Conservation (phyloP, 2,329 filamentous ascomycete species). For the Sporothrix protearum region DNA sequence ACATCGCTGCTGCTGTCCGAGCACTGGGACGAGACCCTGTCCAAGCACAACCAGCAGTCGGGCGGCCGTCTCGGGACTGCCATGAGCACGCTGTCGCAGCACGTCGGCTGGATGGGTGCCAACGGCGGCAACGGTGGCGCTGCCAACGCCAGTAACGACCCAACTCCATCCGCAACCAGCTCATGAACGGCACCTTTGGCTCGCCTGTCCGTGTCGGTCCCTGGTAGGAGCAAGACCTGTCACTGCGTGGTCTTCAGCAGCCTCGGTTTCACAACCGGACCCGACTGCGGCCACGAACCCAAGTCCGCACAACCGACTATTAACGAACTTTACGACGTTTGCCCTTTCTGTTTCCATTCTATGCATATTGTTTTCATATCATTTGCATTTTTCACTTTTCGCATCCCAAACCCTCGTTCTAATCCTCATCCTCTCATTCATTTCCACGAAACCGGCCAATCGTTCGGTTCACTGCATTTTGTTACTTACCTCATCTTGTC, state of each 20-base stretch:
- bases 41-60: conserved; percentile 83
- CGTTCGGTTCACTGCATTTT: not conserved
- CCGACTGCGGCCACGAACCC: not conserved
- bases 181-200: conserved; percentile 59
- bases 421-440: conserved; percentile 5
- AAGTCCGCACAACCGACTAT: not conserved
- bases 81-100: conserved; percentile 69
- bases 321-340: conserved; percentile 25
- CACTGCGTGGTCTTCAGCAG: not conserved
- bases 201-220: conserved; percentile 60
- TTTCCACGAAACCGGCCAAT: not conserved
- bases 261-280: too few species aligned
- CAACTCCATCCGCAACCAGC: conserved; percentile 59
- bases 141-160: conserved; percentile 63
- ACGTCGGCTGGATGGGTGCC: conserved; percentile 71
- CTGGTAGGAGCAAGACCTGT: conserved; percentile 43
- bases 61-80: conserved; percentile 77
- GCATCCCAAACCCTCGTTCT: not conserved
- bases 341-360: not conserved
- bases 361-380: too few species aligned
- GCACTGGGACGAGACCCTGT: conserved; percentile 85
- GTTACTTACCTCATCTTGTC: not conserved
- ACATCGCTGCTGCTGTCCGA: conserved; percentile 69
- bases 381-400: not conserved
- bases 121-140: conserved; percentile 62